Base-by-base conservation (phyloP, 2,329 filamentous ascomycete genomes). In the Ceratocystis cubensis region DNA sequence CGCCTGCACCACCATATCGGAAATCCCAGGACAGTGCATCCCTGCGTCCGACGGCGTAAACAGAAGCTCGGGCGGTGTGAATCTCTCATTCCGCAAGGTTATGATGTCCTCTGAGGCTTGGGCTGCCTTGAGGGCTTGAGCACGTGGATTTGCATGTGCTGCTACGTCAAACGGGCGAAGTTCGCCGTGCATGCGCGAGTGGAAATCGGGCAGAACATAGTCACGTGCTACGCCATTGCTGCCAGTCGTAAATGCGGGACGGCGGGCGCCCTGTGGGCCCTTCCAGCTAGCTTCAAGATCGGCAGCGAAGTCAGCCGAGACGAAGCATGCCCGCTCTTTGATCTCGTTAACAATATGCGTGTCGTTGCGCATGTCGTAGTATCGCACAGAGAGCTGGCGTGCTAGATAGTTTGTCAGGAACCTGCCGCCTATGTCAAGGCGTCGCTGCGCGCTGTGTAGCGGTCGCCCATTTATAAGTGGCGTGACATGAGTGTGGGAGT, bases 331-430 rank as follows among this genome's bases (percentile, higher is more conserved):
- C 3, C 87, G 82, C 74, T 99, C 94, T 73, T 99, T 99, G 75
- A 97, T 92, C 75, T 96, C 89, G 72, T 96, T 96, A 74, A 96
- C 91, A 63, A 97, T 87, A 74, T 95, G 87, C 0, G 89, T 88
- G 72, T 99, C 94, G 74, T 96, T 92, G 69, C 94, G 86, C 85
- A 99, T 92, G 74, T 96, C 93, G 75, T 95, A 96, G 73, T 96
- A 91, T 5, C 94, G 87, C 15, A 95, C 81, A 1, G 92, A 96
- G 20, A 97, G 85, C 17, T 96, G 81, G 66, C 94, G 89, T 61
- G 94, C 93, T 44, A 99, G 81, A 74, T 96, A 88, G 74, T 97
- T 97, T 25, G 93, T 96, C 69, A 99, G 78, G 64, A 96, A 83
- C 76, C 96, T 97, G 67, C 94, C 94, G 56, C 94, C 94, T 5